Evolutionary conservation across 176 grass and related monocot genomes (phyloP), one percentile per base, ranked within the genome.

Genomic region (Bolboschoenus planiculmis): DNA sequence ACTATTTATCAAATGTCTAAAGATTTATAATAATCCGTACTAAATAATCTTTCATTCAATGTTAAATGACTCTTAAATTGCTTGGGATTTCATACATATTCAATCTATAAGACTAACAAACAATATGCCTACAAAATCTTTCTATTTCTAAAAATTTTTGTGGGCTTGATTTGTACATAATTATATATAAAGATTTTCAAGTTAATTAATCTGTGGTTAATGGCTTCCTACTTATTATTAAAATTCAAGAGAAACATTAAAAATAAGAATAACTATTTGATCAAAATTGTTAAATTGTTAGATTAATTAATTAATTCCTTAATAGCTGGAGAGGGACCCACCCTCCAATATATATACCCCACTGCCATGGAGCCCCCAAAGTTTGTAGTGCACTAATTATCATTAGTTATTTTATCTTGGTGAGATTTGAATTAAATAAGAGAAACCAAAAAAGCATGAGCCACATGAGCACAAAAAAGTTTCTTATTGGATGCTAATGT

Each of bases 401-500:
- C 9, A 46, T 73, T 73, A 26, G 21, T 73, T 73, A 46, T 46
- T 72, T 46, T 73, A 73, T 73, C 21, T 27, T 26, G 43, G 71
- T 44, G 21, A 50, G 13, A 48, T 75, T 75, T 30, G 13, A 75
- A 75, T 75, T 48, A 26, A 23, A 23, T 75, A 30, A 75, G 50
- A 75, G 35, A n/a, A 40, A 21, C 60, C 39, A 48, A 47, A 29
- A 75, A 27, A 72, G 27, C 16, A 58, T 23, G 8, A 61, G n/a
- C 53, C 3, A 36, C 79, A 63, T 64, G 21, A 46, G 57, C 9
- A 64, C n/a, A 7, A 44, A 53, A 57, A 80, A 59, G 16, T 31
- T 42, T 40, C 76, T 57, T 3, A 79, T 79, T 79, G 76, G 76
- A 81, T 81, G 79, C 79, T 81, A 81, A 74, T 86, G 64, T 86